A percentile compares a stretch with the other conserved stretches of the same genome.
Conservation (phyloP, 345 rosid species). For the Eucalyptus brandiana region DNA sequence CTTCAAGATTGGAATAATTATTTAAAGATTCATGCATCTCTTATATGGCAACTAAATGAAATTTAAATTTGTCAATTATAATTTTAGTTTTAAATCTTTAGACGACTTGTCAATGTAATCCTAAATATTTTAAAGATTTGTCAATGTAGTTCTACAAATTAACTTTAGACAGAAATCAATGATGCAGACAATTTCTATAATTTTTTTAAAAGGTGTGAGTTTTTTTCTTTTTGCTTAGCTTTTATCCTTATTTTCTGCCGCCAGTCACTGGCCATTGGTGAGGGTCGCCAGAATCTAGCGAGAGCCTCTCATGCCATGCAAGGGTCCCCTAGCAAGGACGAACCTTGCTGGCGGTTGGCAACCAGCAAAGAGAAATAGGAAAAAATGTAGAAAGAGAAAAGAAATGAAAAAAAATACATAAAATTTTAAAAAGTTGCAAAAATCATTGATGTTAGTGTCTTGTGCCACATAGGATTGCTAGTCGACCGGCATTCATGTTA, state of each 20-base stretch:
- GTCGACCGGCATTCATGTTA: rapidly evolving
- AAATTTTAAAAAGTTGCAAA: neutral
- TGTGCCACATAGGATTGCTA: neutral
- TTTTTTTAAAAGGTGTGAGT: neutral
- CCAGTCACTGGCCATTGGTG: rapidly evolving
- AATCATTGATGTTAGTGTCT: neutral
- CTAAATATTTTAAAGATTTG: neutral
- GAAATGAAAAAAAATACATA: neutral
- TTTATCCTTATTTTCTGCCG: neutral
- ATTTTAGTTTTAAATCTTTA: too few species aligned
- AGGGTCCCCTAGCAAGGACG: neutral
- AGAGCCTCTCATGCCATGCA: neutral
- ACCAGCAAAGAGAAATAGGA: neutral
- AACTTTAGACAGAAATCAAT: neutral
- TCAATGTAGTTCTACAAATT: neutral
- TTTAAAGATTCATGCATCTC: neutral
- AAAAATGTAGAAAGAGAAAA: neutral
- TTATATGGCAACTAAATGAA: neutral
- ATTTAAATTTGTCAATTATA: too few species aligned
- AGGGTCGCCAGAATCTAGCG: neutral
- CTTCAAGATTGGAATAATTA: neutral
- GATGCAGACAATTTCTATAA: neutral
- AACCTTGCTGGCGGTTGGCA: neutral
- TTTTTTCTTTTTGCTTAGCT: neutral
- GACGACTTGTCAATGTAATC: neutral